Conservation (phyloP, 176 grass and related monocot genomes). For the Luzula sylvatica region DNA sequence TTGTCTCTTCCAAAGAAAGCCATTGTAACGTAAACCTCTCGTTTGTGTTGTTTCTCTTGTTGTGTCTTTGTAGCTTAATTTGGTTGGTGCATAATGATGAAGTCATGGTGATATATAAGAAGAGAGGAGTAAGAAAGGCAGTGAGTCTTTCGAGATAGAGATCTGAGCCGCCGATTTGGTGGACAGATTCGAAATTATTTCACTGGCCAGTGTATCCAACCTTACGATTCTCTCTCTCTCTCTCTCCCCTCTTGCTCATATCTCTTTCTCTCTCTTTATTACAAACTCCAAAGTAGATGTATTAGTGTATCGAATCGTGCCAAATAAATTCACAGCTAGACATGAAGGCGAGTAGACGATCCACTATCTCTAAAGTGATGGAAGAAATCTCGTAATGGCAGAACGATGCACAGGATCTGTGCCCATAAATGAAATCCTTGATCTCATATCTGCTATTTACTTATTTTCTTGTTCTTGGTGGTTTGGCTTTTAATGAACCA, state of each 20-base stretch:
- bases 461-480: constrained; percentile 7
- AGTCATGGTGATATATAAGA: constrained; percentile 4
- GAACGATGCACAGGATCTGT: neutral
- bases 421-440: constrained; percentile 13
- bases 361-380: constrained; percentile 3
- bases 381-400: neutral
- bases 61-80: neutral
- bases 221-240: constrained; percentile 12
- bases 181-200: neutral
- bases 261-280: constrained; percentile 1
- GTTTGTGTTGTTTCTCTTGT: neutral
- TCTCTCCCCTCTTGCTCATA: no score
- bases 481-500: constrained; percentile 3
- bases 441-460: constrained; percentile 8
- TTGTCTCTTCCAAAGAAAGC: neutral
- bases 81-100: neutral
- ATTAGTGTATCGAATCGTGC: constrained; percentile 3
- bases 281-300: constrained; percentile 20
- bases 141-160: constrained; percentile 19
- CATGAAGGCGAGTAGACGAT: neutral
- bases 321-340: constrained; percentile 16
- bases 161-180: neutral
- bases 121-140: neutral
- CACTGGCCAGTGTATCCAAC: constrained; percentile 12
- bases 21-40: neutral